Evolutionary conservation across 106 monocot species (phyloP), one percentile per base, ranked within the genome.

Genomic region (Dioscorea dumetorum): DNA sequence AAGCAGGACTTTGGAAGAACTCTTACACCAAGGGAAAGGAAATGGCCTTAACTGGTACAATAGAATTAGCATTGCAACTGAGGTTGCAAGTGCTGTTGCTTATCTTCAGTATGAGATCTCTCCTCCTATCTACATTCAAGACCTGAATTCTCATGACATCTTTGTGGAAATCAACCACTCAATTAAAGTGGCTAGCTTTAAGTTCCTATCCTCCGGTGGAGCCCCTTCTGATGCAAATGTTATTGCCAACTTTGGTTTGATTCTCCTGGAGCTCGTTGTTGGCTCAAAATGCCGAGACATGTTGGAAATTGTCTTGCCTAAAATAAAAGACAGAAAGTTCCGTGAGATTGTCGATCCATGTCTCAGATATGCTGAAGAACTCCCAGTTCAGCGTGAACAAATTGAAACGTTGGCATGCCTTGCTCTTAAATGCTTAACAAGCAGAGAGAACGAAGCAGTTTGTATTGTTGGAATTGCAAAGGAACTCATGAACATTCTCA

Each of bases 321-420:
- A 83, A 63, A 81, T 91, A 61, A 78, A 74, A 24, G 84, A 78
- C 2, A 69, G 81, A 53, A 77, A 52, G 34, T 70, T 94, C 31
- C 62, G 81, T 34, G 90, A 94, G 61, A 77, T 94, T 51, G 81
- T 88, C 10, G 94, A 94, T 74, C 81, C 90, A 35, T 64, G 32
- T 24, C 80, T 94, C 34, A 17, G 74, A 32, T 81, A 76, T n/a
- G 33, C 31, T 16, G 76, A 81, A 35, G 85, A 71, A 20, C 59
- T 77, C 21, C 61, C 72, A 2, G 34, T 57, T 13, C 77, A 82
- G 32, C 63, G 73, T 14, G 74, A 85, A 24, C 91, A 94, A 58
- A 81, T 94, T 9, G 79, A 81, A 61, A 87, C 54, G 48, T 63
- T 91, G 20, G 80, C 73, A 12, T 24, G 50, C 10, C 80, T 94